Percentiles rank a stretch among this genome's conserved stretches.
phyloP scores from a whole-genome alignment of 345 rosid species.

The Lepidium didymum region DNA sequence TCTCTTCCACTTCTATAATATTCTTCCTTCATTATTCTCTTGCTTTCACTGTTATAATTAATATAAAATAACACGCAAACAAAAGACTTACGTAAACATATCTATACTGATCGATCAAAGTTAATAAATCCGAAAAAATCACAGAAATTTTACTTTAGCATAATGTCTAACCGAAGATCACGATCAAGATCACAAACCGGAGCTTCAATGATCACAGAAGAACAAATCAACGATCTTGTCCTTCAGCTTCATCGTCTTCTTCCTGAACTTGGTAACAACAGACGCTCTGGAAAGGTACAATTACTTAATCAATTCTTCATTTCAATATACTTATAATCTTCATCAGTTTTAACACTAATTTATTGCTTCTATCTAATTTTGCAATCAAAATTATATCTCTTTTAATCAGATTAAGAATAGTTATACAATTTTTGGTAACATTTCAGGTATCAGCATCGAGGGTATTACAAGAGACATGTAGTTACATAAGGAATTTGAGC shows the following conservation, averaged over 20 bases:
- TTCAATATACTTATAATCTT: not conserved
- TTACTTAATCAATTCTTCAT: not conserved
- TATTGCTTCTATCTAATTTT: not conserved
- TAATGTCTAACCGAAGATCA: constrained; percentile 82
- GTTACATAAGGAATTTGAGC: constrained; percentile 42
- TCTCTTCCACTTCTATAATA: not conserved
- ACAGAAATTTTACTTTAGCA: not conserved
- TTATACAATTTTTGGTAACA: not conserved
- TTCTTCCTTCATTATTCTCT: not conserved
- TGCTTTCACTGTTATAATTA: not conserved
- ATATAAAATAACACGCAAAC: not conserved
- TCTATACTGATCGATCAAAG: not conserved
- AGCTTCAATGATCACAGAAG: constrained; percentile 69
- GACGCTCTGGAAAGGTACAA: constrained; percentile 60
- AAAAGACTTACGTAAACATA: not conserved
- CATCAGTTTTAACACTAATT: not conserved
- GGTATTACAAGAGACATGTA: constrained; percentile 44
- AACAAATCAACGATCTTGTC: constrained; percentile 89
- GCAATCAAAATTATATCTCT: not conserved
- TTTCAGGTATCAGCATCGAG: constrained; percentile 37
- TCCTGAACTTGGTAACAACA: constrained; percentile 58
- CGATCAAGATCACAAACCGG: constrained; percentile 57
- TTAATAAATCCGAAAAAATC: not conserved
- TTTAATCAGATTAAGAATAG: no score
- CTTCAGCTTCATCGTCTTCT: constrained; percentile 78